Conservation (phyloP, 352 stramenopile species). For the Phytopythium mirpurense region DNA sequence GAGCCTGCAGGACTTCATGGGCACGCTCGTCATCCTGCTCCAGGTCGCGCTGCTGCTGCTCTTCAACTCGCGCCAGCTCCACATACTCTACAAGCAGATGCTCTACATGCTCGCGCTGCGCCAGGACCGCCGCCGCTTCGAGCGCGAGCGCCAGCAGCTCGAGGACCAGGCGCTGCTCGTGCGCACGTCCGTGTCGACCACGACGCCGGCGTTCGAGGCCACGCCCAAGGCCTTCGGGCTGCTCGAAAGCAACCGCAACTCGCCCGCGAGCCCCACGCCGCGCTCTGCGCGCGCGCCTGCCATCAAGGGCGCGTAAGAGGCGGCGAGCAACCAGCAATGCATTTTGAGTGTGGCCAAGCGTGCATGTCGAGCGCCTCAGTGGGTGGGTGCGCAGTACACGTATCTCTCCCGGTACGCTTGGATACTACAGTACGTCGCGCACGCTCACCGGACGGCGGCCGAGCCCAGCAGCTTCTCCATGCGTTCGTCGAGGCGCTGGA, state of each 20-base stretch:
- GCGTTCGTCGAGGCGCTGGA: slow-evolving; percentile 67
- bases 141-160: slow-evolving; percentile 18
- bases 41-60: slow-evolving; percentile 60
- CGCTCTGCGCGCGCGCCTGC: slow-evolving; percentile 11
- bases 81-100: slow-evolving; percentile 78
- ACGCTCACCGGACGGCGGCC: background rate
- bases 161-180: slow-evolving; percentile 23
- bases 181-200: slow-evolving; percentile 24
- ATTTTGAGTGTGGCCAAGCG: background rate
- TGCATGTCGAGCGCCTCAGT: background rate
- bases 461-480: slow-evolving; percentile 44
- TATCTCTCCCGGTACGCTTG: too few relatives aligned
- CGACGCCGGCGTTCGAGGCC: slow-evolving; percentile 31
- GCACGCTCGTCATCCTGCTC: slow-evolving; percentile 59
- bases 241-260: slow-evolving; percentile 31
- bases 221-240: slow-evolving; percentile 20
- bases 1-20: slow-evolving; percentile 48
- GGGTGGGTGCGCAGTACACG: too few relatives aligned
- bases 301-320: slow-evolving; percentile 4
- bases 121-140: slow-evolving; percentile 25
- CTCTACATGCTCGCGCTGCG: slow-evolving; percentile 51
- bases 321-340: background rate
- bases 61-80: slow-evolving; percentile 72
- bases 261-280: slow-evolving; percentile 12
- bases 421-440: too few relatives aligned